phyloP scores from a whole-genome alignment of 768 basidiomycete genomes.

The Hygrocybe punicea region DNA sequence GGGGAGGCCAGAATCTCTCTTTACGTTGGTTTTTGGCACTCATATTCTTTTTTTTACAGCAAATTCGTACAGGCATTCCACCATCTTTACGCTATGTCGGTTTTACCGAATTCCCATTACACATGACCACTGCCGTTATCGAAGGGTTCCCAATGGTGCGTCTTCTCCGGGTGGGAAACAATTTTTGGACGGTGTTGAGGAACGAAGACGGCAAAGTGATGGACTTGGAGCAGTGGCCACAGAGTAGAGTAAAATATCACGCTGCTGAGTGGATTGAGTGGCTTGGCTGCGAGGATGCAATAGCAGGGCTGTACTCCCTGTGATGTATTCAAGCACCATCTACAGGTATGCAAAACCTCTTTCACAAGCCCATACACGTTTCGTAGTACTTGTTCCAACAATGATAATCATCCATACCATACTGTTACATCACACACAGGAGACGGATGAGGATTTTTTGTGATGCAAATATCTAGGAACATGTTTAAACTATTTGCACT shows the following conservation, averaged over 20 bases:
- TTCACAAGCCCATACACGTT: too few species aligned
- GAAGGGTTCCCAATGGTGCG: constrained; percentile 62
- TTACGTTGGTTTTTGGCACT: constrained; percentile 38
- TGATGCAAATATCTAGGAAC: too few species aligned
- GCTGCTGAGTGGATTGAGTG: constrained; percentile 63
- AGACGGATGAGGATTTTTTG: too few species aligned
- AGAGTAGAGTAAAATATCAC: constrained; percentile 49
- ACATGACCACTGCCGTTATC: constrained; percentile 43
- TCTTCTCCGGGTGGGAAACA: constrained; percentile 51
- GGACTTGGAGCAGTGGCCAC: constrained; percentile 58
- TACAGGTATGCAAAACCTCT: too few species aligned
- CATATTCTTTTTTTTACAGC: constrained; percentile 32
- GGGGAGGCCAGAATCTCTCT: neutral
- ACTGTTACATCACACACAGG: too few species aligned
- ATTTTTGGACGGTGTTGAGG: constrained; percentile 50
- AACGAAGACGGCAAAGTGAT: constrained; percentile 34
- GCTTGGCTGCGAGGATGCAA: constrained; percentile 58
- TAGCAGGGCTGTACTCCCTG: neutral
- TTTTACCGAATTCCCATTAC: constrained; percentile 47
- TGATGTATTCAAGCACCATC: too few species aligned
- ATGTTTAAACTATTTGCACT: too few species aligned
- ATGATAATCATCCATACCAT: too few species aligned
- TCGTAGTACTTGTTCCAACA: too few species aligned
- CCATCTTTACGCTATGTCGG: constrained; percentile 55
- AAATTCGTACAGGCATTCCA: constrained; percentile 52